Conservation (phyloP, 257 asterid species). For the Mitragyna speciosa region DNA sequence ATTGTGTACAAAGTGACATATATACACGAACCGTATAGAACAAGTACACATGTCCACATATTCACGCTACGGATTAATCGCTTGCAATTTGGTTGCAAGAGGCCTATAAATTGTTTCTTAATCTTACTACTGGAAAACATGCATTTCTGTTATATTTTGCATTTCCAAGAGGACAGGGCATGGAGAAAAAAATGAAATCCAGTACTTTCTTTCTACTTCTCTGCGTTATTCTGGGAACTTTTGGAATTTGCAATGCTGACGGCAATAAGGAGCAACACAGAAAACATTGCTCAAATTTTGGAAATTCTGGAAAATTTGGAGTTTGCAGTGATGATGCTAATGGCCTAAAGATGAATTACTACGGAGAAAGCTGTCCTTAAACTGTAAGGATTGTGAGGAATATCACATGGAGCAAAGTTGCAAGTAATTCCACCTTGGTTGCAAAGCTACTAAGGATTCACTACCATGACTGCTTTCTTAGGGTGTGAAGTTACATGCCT, state of each 20-base stretch:
- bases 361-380: constrained; percentile 21
- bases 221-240: constrained; percentile 7
- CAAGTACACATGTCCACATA: too few relatives aligned
- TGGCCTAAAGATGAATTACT: constrained; percentile 17
- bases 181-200: not conserved
- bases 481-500: constrained; percentile 12
- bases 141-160: too few relatives aligned
- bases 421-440: constrained; percentile 15
- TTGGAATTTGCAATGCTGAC: not conserved
- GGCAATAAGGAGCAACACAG: not conserved
- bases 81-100: too few relatives aligned
- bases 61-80: too few relatives aligned
- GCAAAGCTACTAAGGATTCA: constrained; percentile 39
- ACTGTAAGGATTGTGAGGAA: constrained; percentile 27
- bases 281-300: not conserved
- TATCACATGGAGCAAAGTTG: constrained; percentile 25
- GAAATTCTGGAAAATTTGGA: not conserved
- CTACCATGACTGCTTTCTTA: constrained; percentile 41
- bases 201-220: not conserved
- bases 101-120: too few relatives aligned
- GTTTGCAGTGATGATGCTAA: not conserved
- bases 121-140: too few relatives aligned
- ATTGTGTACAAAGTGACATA: too few relatives aligned
- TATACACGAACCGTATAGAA: too few relatives aligned
- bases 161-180: too few relatives aligned